Percentiles rank a stretch among this genome's conserved stretches.
These are phyloP conservation scores for Leucocoprinus sp. DNA, from an alignment of 768 basidiomycete genomes.

Conservation along the genomic window DNA sequence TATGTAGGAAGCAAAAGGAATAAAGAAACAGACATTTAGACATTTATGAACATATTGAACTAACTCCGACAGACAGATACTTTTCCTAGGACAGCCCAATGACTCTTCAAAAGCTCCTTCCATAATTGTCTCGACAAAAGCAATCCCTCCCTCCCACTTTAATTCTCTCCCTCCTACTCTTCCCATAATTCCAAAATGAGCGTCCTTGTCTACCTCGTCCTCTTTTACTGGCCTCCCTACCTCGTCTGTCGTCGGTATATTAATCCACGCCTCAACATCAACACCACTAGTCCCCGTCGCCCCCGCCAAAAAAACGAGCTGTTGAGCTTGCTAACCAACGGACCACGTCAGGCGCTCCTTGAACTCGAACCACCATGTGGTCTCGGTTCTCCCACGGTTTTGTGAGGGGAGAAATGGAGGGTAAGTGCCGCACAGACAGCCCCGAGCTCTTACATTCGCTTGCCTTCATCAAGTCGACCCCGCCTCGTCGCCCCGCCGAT, in stretches of 20 bases:
- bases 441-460: too few species aligned
- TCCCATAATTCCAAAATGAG: constrained; percentile 36
- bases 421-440: too few species aligned
- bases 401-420: too few species aligned
- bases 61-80: too few species aligned
- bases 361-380: too few species aligned
- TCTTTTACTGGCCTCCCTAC: constrained; percentile 47
- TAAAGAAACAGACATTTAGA: too few species aligned
- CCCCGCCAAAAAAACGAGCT: constrained; percentile 37
- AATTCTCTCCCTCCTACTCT: neutral
- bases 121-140: constrained; percentile 51
- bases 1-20: too few species aligned
- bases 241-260: constrained; percentile 67
- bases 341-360: too few species aligned
- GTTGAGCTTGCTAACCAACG: constrained; percentile 42
- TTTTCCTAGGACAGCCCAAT: constrained; percentile 31
- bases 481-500: too few species aligned
- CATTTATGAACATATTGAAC: too few species aligned
- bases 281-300: constrained; percentile 21
- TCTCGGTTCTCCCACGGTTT: too few species aligned
- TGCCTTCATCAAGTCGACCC: too few species aligned
- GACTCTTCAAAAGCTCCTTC: constrained; percentile 59
- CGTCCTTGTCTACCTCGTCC: constrained; percentile 53
- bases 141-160: neutral
- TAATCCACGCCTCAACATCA: constrained; percentile 45